Conservation (phyloP, 208 protist species). For the Sergeia podlipaevii region DNA sequence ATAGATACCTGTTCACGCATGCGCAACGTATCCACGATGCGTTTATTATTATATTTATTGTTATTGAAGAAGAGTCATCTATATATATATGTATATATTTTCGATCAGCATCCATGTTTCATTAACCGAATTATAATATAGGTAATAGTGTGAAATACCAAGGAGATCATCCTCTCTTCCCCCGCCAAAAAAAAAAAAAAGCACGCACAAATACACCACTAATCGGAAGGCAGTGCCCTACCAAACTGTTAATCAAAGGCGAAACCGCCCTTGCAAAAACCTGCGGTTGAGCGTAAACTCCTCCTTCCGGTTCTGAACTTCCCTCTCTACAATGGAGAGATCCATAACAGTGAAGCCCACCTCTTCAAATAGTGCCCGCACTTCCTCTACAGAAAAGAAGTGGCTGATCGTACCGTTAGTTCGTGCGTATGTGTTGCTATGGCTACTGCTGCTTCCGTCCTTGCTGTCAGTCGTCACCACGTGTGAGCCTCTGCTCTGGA, state of each 20-base stretch:
- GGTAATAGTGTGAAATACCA: background rate
- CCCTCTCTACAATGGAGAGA: constrained; percentile 51
- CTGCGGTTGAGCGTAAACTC: constrained; percentile 37
- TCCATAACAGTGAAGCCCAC: constrained; percentile 57
- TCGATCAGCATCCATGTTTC: background rate
- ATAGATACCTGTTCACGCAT: too few relatives aligned
- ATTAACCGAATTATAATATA: background rate
- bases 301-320: constrained; percentile 77
- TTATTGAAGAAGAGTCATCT: background rate
- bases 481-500: constrained; percentile 20
- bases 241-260: constrained; percentile 8
- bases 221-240: background rate
- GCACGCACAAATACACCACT: background rate
- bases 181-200: constrained; percentile 2
- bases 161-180: background rate
- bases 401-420: constrained; percentile 86
- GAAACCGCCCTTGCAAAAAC: constrained; percentile 83
- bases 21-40: too few relatives aligned
- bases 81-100: background rate
- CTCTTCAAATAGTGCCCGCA: constrained; percentile 40
- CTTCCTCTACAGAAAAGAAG: constrained; percentile 80
- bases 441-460: background rate
- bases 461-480: background rate
- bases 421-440: constrained; percentile 59
- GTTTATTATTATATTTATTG: background rate